Base-by-base conservation (phyloP, 768 basidiomycete genomes). In the Imleria badia region DNA sequence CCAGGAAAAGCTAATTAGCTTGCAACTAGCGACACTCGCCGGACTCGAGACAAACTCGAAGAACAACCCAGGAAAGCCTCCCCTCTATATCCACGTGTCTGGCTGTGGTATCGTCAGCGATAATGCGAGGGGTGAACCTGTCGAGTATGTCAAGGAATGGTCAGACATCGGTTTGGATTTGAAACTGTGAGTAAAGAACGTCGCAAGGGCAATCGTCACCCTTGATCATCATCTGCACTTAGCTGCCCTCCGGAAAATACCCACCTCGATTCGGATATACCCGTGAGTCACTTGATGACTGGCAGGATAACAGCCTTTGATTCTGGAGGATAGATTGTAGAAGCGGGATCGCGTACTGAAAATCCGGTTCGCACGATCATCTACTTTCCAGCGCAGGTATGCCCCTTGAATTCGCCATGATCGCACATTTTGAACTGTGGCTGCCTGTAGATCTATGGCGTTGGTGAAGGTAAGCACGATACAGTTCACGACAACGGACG, bases 351-450 rank as follows among this genome's bases (percentile, higher is more conserved):
- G 10, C 71, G 73, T 10, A 71, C 66, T 30, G 69, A 75, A 54
- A 72, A 72, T 47, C 73, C 73, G 14, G 61, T 80, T 23, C 74
- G 78, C 34, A 78, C 79, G 5, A 74, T 77, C 41, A 75, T 78
- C 46, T 63, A 74, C 31, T 74, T 66, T 45, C 78, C 78, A 12
- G 71, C 61, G 22, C 66, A 70, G 63, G 66, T 70, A 48, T 49
- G 50, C 9, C 19, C 48, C 17, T 20, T 29, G 13, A n/a, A 23
- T 56, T 23, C 26, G 23, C 43, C 33, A 4, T 35, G n/a, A n/a
- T 17, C 29, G 22, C 35, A 13, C 3, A 19, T 19, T 52, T 43
- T 47, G 20, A 48, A n/a, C 26, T 6, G 13, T 22, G 26, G 26
- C 45, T 19, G 19, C 29, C 36, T 29, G 7, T 70, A 75, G 70